Conservation (phyloP, 163 green algal species). For the Scenedesmus sp. region DNA sequence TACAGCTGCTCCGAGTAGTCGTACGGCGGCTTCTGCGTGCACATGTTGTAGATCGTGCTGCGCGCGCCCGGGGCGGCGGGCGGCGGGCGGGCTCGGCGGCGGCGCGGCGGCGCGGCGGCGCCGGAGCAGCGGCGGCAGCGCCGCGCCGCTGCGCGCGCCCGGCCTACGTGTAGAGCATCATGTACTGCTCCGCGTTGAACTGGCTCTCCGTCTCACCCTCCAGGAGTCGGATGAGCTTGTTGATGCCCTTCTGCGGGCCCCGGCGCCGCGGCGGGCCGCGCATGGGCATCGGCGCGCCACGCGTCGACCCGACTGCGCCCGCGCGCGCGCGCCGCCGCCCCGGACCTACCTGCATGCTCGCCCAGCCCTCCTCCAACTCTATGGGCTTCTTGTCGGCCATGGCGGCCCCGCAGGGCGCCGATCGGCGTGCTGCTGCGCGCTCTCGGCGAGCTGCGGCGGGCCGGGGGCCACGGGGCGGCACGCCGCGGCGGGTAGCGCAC, state of each 20-base stretch:
- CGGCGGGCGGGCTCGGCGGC: neutral
- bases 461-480: no score
- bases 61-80: neutral
- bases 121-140: neutral
- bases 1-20: constrained; percentile 99
- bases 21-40: constrained; percentile 98
- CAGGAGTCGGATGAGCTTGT: constrained; percentile 93
- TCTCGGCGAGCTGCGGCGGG: no score
- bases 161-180: constrained; percentile 97
- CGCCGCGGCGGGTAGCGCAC: no score
- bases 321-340: neutral
- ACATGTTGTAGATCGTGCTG: constrained; percentile 99
- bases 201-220: constrained; percentile 83
- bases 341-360: constrained; percentile 91
- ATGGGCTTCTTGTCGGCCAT: constrained; percentile 68
- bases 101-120: neutral
- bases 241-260: constrained; percentile 85
- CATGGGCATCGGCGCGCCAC: neutral
- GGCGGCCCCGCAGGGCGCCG: neutral
- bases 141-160: no score
- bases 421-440: neutral
- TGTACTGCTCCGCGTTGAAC: constrained; percentile 97
- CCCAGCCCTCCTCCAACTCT: constrained; percentile 92
- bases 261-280: neutral
- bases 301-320: no score